phyloP scores from a whole-genome alignment of 2,329 filamentous ascomycete genomes.

The Xylariaceae sp. region DNA sequence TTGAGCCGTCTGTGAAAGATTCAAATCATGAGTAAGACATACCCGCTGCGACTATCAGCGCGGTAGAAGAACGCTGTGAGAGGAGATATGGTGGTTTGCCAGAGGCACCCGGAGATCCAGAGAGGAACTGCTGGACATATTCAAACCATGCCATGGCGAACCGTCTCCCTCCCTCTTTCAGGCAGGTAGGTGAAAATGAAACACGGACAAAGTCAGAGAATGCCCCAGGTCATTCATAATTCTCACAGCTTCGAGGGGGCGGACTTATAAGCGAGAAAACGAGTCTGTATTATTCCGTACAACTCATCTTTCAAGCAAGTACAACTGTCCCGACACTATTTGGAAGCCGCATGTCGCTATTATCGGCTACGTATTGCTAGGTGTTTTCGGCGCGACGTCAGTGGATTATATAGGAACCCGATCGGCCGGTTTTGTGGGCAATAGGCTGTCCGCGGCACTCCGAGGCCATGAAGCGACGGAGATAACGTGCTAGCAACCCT shows the following conservation, averaged over 20 bases:
- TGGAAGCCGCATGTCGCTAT: too few relatives aligned
- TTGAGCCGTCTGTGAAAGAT: neutral
- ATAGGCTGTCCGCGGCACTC: neutral
- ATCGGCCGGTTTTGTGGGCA: neutral
- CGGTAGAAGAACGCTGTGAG: constrained; percentile 36
- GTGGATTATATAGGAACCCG: neutral
- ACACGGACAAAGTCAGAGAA: neutral
- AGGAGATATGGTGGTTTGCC: constrained; percentile 34
- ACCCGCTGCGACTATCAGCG: constrained; percentile 35
- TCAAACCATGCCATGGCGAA: constrained; percentile 13
- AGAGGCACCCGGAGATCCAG: constrained; percentile 22
- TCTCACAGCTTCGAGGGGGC: neutral
- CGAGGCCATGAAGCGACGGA: neutral
- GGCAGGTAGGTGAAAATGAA: neutral
- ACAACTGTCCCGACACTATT: neutral
- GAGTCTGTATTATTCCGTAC: neutral
- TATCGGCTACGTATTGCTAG: neutral
- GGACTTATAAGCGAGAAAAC: neutral
- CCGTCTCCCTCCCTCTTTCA: neutral
- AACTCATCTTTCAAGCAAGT: neutral
- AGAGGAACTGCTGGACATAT: constrained; percentile 27
- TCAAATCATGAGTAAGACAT: constrained; percentile 13
- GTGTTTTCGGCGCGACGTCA: too few relatives aligned
- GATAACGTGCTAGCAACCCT: neutral
- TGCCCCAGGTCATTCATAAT: neutral